Base-by-base conservation (phyloP, 495 filamentous ascomycete genomes). In the Xylaria intraflava region DNA sequence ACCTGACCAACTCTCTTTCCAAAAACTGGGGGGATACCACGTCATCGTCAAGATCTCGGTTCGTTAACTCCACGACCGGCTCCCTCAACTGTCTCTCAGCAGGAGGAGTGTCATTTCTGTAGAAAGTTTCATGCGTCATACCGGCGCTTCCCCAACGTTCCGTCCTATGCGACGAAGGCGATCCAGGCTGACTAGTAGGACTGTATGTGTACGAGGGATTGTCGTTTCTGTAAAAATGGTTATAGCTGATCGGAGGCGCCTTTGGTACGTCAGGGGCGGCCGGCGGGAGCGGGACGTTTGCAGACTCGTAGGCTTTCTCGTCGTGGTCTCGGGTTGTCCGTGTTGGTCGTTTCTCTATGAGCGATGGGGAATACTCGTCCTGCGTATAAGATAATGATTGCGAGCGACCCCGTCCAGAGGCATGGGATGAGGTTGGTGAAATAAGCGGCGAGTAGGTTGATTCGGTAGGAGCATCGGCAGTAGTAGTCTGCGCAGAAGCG, bases 261-360 rank as follows among this genome's bases (percentile, higher is more conserved):
- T 75, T 76, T 4, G 83, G 82, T 1, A 72, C 77, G 49, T 84
- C 83, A 46, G 83, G 79, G 20, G 77, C 83, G 38, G 76, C 72
- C 51, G 80, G 81, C 6, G 72, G 78, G 30, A 68, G 52, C 40
- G 65, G 63, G 20, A 60, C 45, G 50, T 67, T 43, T 60, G 62
- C 62, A 54, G 68, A 60, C 62, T 65, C 66, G 62, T 64, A 60
- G 65, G 51, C 49, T 67, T 58, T 65, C 67, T 60, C 67, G 58
- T 52, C 52, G 22, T 55, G 59, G 36, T 55, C 58, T 23, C 61
- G 65, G 50, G 61, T 72, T 30, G 59, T 52, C 31, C 70, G 72
- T 33, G 65, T 65, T 24, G 61, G 62, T 23, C 71, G 65, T 43
- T 58, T 66, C 49, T 73, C 72, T 24, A 62, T 11, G 6, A 62